phyloP scores from a whole-genome alignment of 176 grass and related monocot species.

The Eleusine indica region DNA sequence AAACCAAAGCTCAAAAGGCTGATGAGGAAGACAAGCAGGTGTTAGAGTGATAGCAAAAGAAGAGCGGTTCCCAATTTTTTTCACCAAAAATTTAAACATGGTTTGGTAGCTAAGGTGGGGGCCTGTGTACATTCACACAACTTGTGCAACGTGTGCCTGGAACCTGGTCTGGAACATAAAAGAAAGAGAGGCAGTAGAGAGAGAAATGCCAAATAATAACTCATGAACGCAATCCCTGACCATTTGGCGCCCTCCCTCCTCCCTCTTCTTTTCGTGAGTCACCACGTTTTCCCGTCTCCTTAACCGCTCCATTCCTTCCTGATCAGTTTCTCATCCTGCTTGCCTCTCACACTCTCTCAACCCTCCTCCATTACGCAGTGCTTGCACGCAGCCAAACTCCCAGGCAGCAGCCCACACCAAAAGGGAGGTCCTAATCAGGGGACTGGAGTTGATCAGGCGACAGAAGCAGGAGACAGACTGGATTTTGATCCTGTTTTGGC shows the following conservation, averaged over 20 bases:
- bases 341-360: neutral
- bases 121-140: neutral
- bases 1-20: neutral
- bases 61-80: neutral
- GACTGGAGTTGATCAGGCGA: neutral
- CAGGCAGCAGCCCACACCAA: neutral
- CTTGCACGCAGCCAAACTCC: conserved; percentile 25
- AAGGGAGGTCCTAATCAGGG: neutral
- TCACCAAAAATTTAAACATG: neutral
- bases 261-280: conserved; percentile 48
- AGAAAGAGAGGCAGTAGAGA: neutral
- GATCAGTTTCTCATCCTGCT: neutral
- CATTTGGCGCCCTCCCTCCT: conserved; percentile 41
- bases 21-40: neutral
- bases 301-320: conserved; percentile 51
- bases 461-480: neutral
- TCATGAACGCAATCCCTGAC: neutral
- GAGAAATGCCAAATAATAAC: neutral
- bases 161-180: neutral
- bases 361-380: conserved; percentile 19
- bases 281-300: conserved; percentile 60
- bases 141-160: neutral
- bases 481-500: neutral
- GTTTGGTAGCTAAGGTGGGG: conserved; percentile 7
- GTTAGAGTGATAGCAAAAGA: neutral